Evolutionary conservation across 169 alveolate species (phyloP), one percentile per base, ranked within the genome.

Genomic region (Plasmodium falciparum): DNA sequence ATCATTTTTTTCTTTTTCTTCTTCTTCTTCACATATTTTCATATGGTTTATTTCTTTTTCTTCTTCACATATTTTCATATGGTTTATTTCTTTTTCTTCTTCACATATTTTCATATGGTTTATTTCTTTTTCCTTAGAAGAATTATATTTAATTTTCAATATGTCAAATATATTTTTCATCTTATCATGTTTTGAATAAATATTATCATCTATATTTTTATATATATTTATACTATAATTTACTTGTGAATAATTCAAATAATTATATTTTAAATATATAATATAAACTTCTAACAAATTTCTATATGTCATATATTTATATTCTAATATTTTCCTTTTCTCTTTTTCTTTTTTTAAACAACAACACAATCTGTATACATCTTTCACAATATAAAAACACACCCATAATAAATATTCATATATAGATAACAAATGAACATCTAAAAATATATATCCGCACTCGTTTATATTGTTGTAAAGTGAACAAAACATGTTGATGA

Each of bases 281-380:
- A 83, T 83, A 63, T 83, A 83, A n/a, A 69, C 45, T 49, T 83
- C 91, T 58, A 83, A 62, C 45, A 83, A 83, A 62, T 63, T 83
- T 72, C 91, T 69, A 43, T 83, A 83, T n/a, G 58, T 62, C 91
- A 83, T 83, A 69, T 83, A 58, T 61, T 69, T 69, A 49, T 83
- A 83, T 47, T 72, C 85, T 5, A 54, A 6, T 29, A 72, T 54
- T 39, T n/a, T 20, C 2, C 70, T 83, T 58, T 69, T 83, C 59
- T 83, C 80, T 83, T 69, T 83, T 83, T 83, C 83, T 69, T 29
- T 59, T 69, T 83, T 83, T 43, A 67, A 33, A 1, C 20, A 17
- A 69, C 59, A 39, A 69, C 69, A 69, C 15, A 83, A 17, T 4
- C 47, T 83, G 73, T 62, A 56, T 29, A 83, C 83, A 61, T 83